A percentile compares a stretch with the other conserved stretches of the same genome.
phyloP scores from a whole-genome alignment of 75 land plant genomes.

The Azolla pinnata region DNA sequence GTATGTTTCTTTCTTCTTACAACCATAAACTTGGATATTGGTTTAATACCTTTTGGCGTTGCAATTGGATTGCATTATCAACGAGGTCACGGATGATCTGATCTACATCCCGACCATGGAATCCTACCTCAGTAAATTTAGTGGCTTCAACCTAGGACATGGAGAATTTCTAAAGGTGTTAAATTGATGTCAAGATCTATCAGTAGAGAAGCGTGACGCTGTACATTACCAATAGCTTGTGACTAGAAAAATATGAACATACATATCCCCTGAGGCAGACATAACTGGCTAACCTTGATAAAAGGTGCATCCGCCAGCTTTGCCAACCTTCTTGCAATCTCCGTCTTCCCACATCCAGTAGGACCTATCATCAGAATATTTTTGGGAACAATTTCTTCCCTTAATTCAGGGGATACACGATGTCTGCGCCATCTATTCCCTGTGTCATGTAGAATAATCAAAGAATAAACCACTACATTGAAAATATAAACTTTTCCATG shows the following conservation, averaged over 20 bases:
- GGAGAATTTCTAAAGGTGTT: too few relatives aligned
- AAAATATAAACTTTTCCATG: too few relatives aligned
- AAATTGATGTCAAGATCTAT: too few relatives aligned
- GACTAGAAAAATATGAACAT: neutral
- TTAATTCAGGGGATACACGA: constrained; percentile 21
- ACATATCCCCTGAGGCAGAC: neutral
- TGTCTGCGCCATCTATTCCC: constrained; percentile 40
- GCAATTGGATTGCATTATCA: constrained; percentile 31
- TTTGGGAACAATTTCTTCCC: constrained; percentile 33
- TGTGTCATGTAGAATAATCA: too few relatives aligned
- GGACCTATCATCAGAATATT: constrained; percentile 44
- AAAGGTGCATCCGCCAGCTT: constrained; percentile 36
- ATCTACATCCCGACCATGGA: constrained; percentile 44
- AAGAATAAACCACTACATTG: too few relatives aligned
- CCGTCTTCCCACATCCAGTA: constrained; percentile 40
- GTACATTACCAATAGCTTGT: neutral
- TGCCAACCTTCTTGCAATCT: constrained; percentile 31
- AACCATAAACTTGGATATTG: neutral
- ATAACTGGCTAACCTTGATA: constrained; percentile 27
- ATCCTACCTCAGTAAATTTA: constrained; percentile 37
- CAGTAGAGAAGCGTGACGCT: too few relatives aligned
- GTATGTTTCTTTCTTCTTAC: too few relatives aligned
- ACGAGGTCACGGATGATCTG: constrained; percentile 32
- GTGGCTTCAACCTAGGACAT: constrained; percentile 37
- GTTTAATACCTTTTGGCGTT: constrained; percentile 25